Evolutionary conservation across 495 filamentous ascomycete genomes (phyloP).

Genomic region (Chaetomidium leptoderma): DNA sequence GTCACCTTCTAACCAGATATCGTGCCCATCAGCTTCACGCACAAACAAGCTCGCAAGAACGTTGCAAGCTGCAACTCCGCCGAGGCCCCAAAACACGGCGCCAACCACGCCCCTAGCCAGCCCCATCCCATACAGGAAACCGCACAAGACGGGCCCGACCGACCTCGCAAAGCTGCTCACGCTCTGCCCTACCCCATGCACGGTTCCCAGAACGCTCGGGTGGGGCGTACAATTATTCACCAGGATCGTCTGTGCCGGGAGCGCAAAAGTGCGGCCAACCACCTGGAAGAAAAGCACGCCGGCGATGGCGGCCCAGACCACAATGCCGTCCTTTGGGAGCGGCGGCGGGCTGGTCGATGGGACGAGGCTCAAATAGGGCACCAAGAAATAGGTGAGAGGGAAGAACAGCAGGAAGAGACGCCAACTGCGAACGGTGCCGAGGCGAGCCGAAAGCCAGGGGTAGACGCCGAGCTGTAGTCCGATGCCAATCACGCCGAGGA

Average conservation of each 20-base stretch:
- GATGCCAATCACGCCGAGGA: conserved; percentile 74
- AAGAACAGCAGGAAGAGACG: conserved; percentile 66
- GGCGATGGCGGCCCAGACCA: conserved; percentile 66
- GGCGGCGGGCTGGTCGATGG: conserved; percentile 59
- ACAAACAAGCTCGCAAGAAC: conserved; percentile 62
- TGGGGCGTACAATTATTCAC: conserved; percentile 82
- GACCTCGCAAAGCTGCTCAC: conserved; percentile 67
- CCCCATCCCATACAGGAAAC: conserved; percentile 67
- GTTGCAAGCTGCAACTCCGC: conserved; percentile 58
- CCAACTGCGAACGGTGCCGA: conserved; percentile 67
- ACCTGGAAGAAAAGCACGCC: conserved; percentile 68
- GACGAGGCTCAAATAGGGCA: conserved; percentile 68
- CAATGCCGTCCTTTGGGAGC: conserved; percentile 56
- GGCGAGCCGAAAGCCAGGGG: conserved; percentile 58
- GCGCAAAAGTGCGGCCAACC: conserved; percentile 73
- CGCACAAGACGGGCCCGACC: conserved; percentile 67
- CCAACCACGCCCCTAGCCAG: conserved; percentile 67
- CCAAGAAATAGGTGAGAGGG: conserved; percentile 65
- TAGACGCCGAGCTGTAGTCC: conserved; percentile 73
- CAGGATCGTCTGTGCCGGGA: conserved; percentile 71
- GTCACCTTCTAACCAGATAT: conserved; percentile 64
- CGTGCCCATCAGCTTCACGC: conserved; percentile 68
- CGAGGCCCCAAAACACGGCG: conserved; percentile 72
- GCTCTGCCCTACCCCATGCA: conserved; percentile 77
- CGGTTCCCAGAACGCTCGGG: conserved; percentile 71